These are phyloP conservation scores for Melanomma pulvis-pyrius DNA, from an alignment of 495 filamentous ascomycete species.

Conservation along the genomic window DNA sequence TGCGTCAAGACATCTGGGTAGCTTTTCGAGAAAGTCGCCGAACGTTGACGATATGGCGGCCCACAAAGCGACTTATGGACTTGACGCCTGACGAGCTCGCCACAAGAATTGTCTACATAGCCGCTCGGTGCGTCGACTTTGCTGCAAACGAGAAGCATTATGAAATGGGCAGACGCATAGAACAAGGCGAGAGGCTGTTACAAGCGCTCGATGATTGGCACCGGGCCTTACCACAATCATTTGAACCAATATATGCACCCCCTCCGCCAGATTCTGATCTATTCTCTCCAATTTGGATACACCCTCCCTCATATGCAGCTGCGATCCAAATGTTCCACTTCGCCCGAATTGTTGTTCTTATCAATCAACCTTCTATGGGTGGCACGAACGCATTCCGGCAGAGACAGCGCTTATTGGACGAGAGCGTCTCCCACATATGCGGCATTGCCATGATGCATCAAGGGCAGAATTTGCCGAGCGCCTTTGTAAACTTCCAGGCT, in stretches of 20 bases:
- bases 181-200: conserved; percentile 20
- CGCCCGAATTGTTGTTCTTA: conserved; percentile 17
- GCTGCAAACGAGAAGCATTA: conserved; percentile 26
- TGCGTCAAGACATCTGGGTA: conserved; percentile 45
- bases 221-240: conserved; percentile 5
- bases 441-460: conserved; percentile 23
- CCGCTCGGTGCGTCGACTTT: conserved; percentile 23
- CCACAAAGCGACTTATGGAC: conserved; percentile 27
- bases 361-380: conserved; percentile 21
- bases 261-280: background rate
- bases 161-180: conserved; percentile 17
- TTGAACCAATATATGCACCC: conserved; percentile 19
- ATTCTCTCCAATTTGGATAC: conserved; percentile 24
- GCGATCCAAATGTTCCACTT: conserved; percentile 24
- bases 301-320: conserved; percentile 14
- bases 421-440: conserved; percentile 18
- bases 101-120: conserved; percentile 20
- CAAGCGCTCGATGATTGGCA: conserved; percentile 25
- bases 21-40: conserved; percentile 40
- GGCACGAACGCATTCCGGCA: conserved; percentile 17
- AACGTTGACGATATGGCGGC: conserved; percentile 38
- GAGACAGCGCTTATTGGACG: conserved; percentile 17
- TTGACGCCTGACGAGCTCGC: conserved; percentile 23
- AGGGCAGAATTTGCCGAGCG: conserved; percentile 12
- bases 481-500: conserved; percentile 14